Base-by-base conservation (phyloP, 78 protist genomes). In the Andalucia godoyi region DNA sequence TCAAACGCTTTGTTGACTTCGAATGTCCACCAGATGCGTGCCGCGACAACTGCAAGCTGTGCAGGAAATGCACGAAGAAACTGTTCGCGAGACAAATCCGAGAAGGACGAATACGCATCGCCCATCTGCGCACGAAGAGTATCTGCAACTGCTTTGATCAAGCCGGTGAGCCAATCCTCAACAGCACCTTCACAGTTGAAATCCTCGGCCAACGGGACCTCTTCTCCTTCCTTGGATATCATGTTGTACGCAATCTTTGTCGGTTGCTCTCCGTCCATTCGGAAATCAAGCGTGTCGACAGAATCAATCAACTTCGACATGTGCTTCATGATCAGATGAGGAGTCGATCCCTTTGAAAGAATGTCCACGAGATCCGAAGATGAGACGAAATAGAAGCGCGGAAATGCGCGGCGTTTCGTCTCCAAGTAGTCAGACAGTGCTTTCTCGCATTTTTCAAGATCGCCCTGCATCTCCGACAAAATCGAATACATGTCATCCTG, bases 301-400 rank as follows among this genome's bases (percentile, higher is more conserved):
- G 57, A 29, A 17, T 80, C 84, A n/a, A 80, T 71, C 51, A 79
- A 65, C 75, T 83, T 83, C 45, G 80, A 40, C 39, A 88, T 37
- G 69, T 83, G 89, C 53, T 49, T 41, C 70, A 64, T 73, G 29
- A 88, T 75, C 13, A 57, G 63, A 3, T 15, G 70, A 27, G 92
- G 92, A 54, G 74, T 13, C 54, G 63, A 40, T 1, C 86, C 87
- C 60, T 88, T 84, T 27, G 86, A 76, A 10, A 89, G 69, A 38
- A 89, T 84, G 72, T 89, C 88, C 58, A 89, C 60, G 46, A 89
- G 68, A 32, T 83, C 95, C 23, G 76, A 57, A 27, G 63, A 1
- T 1, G 92, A 77, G 33, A 89, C 71, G 76, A 89, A 89, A 77
- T 84, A 89, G 84, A 89, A 89, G 32, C 95, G 76, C 18, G 95